These are phyloP conservation scores for Globisporangium echinulatum DNA, from an alignment of 352 stramenopile genomes.

Conservation along the genomic window DNA sequence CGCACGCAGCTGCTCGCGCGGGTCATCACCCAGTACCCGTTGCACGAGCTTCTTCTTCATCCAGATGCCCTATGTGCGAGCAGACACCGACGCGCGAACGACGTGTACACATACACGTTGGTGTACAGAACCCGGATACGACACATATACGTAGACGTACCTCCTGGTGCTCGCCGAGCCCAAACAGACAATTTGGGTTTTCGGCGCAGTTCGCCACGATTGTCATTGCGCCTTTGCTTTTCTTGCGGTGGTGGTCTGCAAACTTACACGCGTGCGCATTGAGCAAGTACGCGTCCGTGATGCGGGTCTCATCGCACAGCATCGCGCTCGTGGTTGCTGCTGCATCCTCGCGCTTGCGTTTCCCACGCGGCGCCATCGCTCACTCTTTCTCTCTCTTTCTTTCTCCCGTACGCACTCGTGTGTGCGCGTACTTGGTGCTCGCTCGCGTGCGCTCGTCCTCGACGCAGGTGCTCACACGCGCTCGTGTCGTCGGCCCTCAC, in stretches of 20 bases:
- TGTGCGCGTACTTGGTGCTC: neutral
- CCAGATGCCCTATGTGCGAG: conserved; percentile 49
- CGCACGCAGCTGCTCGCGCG: conserved; percentile 39
- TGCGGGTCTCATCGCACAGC: conserved; percentile 23
- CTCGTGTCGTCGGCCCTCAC: neutral
- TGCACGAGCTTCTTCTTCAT: conserved; percentile 43
- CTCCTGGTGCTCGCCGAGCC: conserved; percentile 69
- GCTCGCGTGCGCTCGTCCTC: too few species aligned
- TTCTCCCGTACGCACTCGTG: neutral
- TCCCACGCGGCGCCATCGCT: conserved; percentile 18
- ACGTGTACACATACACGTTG: neutral
- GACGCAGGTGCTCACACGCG: too few species aligned
- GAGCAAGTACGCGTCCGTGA: conserved; percentile 56
- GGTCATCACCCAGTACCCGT: conserved; percentile 59
- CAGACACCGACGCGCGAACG: neutral
- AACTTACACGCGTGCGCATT: conserved; percentile 35
- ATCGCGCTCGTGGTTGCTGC: conserved; percentile 8
- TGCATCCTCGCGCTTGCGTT: conserved; percentile 52
- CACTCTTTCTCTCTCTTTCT: neutral
- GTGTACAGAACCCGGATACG: too few species aligned
- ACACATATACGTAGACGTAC: conserved; percentile 11
- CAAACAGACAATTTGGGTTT: conserved; percentile 86
- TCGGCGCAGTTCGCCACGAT: conserved; percentile 60
- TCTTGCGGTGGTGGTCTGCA: conserved; percentile 55
- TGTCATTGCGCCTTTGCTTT: conserved; percentile 19